A percentile compares a stretch with the other conserved stretches of the same genome.
These are phyloP conservation scores for Solanum etuberosum DNA, from an alignment of 257 asterid species.

Conservation along the genomic window DNA sequence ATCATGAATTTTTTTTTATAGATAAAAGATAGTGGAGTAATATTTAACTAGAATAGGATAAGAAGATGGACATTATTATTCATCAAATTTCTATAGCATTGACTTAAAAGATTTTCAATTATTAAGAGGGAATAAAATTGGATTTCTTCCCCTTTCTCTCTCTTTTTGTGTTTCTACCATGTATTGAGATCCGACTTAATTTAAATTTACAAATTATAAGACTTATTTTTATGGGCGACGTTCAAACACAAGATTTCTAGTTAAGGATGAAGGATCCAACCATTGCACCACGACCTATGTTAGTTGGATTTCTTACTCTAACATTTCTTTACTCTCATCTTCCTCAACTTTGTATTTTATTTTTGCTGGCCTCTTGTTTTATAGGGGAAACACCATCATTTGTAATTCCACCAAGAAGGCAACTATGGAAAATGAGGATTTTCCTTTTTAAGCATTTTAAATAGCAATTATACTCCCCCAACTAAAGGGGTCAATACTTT, in stretches of 20 bases:
- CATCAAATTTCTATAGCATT: background rate
- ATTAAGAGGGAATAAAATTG: background rate
- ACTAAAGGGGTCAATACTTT: background rate
- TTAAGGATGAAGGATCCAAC: background rate
- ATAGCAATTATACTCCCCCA: background rate
- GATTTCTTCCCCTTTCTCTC: background rate
- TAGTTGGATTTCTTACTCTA: background rate
- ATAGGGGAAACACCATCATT: background rate
- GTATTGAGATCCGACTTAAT: accelerated
- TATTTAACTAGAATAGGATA: background rate
- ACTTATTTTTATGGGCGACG: background rate
- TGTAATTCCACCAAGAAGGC: background rate
- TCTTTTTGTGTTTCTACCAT: background rate
- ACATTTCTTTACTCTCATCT: background rate
- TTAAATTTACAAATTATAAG: background rate
- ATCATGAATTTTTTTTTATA: background rate
- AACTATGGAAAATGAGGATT: background rate
- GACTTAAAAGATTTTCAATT: background rate
- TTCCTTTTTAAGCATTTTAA: background rate
- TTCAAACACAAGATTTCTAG: background rate
- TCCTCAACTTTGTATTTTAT: background rate
- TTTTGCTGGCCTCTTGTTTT: background rate
- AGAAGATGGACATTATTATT: background rate
- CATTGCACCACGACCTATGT: background rate
- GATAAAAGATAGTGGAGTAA: background rate